Conservation (phyloP, 202 grass and related monocot genomes). For the Zizania palustris region DNA sequence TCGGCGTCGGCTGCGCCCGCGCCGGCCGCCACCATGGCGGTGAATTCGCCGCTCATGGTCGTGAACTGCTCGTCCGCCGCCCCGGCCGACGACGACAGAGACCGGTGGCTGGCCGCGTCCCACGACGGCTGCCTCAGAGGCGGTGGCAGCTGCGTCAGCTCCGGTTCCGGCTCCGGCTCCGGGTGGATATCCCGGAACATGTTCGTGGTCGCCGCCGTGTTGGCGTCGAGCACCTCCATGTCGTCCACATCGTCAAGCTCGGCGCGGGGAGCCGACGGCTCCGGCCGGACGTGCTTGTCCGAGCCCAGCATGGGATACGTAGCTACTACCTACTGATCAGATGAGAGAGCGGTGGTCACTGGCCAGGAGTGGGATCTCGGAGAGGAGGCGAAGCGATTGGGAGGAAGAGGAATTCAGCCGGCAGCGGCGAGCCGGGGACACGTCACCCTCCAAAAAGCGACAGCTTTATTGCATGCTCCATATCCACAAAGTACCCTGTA, state of each 20-base stretch:
- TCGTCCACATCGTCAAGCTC: slow-evolving; percentile 33
- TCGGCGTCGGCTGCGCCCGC: slow-evolving; percentile 19
- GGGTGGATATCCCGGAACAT: slow-evolving; percentile 58
- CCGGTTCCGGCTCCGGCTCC: background rate
- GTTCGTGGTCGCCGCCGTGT: too few relatives aligned
- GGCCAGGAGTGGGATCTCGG: slow-evolving; percentile 5
- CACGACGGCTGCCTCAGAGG: slow-evolving; percentile 46
- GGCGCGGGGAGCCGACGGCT: slow-evolving; percentile 11
- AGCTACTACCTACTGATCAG: background rate
- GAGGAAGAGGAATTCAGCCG: background rate
- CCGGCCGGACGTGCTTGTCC: background rate
- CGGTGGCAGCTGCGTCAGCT: slow-evolving; percentile 22
- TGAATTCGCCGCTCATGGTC: slow-evolving; percentile 62
- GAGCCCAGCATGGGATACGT: slow-evolving; percentile 24
- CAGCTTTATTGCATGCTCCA: background rate
- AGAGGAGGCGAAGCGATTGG: background rate
- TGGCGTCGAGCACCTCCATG: background rate
- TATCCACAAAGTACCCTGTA: too few relatives aligned
- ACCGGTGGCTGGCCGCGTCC: slow-evolving; percentile 48
- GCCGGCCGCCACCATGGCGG: slow-evolving; percentile 54
- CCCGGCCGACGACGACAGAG: slow-evolving; percentile 27
- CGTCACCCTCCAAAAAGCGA: background rate
- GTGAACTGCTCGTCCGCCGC: slow-evolving; percentile 47
- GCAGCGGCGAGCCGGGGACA: too few relatives aligned
- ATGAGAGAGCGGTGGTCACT: background rate